phyloP scores from a whole-genome alignment of 345 rosid species.

The Sisymbrium irio region DNA sequence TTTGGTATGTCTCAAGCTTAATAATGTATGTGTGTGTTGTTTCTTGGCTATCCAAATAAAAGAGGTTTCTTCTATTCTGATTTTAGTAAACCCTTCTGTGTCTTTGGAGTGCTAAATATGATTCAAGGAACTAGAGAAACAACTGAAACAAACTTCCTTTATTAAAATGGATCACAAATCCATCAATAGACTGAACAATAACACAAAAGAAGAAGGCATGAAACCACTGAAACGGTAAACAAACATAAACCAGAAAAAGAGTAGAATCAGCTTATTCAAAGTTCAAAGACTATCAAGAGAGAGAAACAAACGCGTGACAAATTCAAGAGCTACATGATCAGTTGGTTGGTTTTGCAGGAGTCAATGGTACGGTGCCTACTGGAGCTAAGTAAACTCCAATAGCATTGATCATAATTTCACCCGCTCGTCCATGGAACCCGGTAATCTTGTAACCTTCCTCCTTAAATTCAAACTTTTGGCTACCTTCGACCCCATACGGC shows the following conservation, averaged over 20 bases:
- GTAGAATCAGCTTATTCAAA: background rate
- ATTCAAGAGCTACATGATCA: background rate
- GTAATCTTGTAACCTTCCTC: slow-evolving; percentile 21
- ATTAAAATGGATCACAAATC: background rate
- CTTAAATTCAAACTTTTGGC: slow-evolving; percentile 10
- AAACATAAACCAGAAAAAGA: background rate
- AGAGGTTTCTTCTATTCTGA: background rate
- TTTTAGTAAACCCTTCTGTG: background rate
- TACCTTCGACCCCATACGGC: slow-evolving; percentile 28
- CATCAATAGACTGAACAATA: background rate
- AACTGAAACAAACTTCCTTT: background rate
- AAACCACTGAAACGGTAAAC: background rate
- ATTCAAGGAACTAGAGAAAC: background rate
- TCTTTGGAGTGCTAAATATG: background rate
- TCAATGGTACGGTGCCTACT: slow-evolving; percentile 20
- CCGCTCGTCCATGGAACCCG: slow-evolving; percentile 33
- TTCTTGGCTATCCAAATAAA: slow-evolving; percentile 19
- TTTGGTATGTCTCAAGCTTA: background rate
- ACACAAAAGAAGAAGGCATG: background rate
- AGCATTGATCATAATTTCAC: slow-evolving; percentile 22
- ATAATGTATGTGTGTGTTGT: background rate
- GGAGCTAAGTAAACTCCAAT: slow-evolving; percentile 38
- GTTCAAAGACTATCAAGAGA: background rate
- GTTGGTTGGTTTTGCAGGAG: slow-evolving; percentile 10
- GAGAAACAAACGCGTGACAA: background rate